These are phyloP conservation scores for Blastobotrys persicus DNA, from an alignment of 1,139 yeast species.

Conservation along the genomic window DNA sequence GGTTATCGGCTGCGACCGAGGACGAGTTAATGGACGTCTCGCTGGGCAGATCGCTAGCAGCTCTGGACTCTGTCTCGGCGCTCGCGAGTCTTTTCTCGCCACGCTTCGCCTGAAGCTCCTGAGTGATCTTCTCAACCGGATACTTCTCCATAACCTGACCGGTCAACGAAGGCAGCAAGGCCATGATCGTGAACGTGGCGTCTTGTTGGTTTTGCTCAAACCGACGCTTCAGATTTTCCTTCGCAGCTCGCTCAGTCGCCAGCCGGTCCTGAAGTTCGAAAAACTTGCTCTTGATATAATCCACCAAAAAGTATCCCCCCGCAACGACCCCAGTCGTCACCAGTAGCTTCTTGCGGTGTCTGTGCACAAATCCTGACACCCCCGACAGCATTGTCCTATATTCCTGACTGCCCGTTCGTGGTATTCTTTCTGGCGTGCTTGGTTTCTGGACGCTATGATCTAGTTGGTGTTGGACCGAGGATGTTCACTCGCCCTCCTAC, in stretches of 20 bases:
- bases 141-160: constrained; percentile 60
- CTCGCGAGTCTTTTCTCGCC: constrained; percentile 33
- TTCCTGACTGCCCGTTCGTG: no score
- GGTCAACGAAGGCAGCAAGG: constrained; percentile 74
- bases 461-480: no score
- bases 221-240: constrained; percentile 62
- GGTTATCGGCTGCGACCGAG: constrained; percentile 8
- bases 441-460: no score
- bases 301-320: constrained; percentile 55
- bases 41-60: constrained; percentile 17
- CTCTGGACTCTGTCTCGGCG: constrained; percentile 19
- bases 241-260: constrained; percentile 70
- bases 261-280: constrained; percentile 65
- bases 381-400: constrained; percentile 39
- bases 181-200: constrained; percentile 79
- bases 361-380: constrained; percentile 52
- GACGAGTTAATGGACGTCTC: constrained; percentile 13
- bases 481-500: no score
- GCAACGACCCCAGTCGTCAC: constrained; percentile 60
- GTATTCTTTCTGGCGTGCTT: no score
- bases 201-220: constrained; percentile 92
- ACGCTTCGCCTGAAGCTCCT: constrained; percentile 64
- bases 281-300: constrained; percentile 59
- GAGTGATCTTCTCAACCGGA: constrained; percentile 73
- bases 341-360: constrained; percentile 61